Evolutionary conservation across 176 grass and related monocot species (phyloP), one percentile per base, ranked within the genome.

Genomic region (Coix lacrymajobi): DNA sequence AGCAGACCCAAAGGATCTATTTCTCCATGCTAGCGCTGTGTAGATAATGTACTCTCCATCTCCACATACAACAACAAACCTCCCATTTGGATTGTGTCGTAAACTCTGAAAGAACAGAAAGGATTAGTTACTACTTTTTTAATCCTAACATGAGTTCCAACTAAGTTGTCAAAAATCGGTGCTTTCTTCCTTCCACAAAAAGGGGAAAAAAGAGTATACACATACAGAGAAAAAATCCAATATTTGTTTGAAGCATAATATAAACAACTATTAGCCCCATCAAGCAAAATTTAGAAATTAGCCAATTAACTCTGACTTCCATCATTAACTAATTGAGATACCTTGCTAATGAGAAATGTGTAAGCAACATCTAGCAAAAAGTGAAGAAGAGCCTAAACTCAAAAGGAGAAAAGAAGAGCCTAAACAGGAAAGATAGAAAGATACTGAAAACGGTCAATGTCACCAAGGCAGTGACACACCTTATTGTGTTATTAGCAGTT

Each of bases 61-160:
- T 91, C 94, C 94, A 86, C 94, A 97, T 62, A 94, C 94, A 77
- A 91, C 91, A 91, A 97, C 94, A 72, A 97, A 97, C 74, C 94
- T 90, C 40, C 94, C 94, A 92, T 94, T 97, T 52, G 87, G 91
- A 33, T 97, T 97, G 83, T 97, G 94, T 54, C 85, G 77, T 80
- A 97, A 97, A 40, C 87, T 97, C 94, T 97, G 79, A 34, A 64
- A 77, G 10, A 81, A 81, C 60, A 71, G 5, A 34, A 44, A 51
- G 22, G 24, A 66, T 51, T 44, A 57, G 34, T 54, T 56, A 17
- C 32, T 26, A 30, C 14, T 24, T 69, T 15, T 67, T 67, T 37
- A 0, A 72, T 80, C 26, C 19, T 34, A 56, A 57, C 38, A 20
- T 33, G 40, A 79, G 17, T 62, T 22, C 22, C 14, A 85, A 70